Conservation (phyloP, 176 grass and related monocot genomes). For the Lolium multiflorum region DNA sequence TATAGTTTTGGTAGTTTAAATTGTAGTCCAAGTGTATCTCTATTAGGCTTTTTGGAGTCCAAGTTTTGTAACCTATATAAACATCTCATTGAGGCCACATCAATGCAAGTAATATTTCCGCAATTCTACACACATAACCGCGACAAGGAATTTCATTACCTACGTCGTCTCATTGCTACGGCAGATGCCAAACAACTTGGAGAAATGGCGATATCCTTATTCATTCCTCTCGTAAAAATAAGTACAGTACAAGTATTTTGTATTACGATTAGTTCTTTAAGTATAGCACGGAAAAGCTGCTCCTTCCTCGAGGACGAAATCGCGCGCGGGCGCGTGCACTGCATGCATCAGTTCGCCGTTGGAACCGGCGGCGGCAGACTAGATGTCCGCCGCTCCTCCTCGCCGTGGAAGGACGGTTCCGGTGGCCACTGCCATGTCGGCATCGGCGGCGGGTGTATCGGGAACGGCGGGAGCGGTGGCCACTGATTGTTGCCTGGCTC, state of each 20-base stretch:
- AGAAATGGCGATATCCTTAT: neutral
- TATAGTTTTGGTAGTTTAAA: too few species aligned
- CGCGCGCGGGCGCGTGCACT: too few species aligned
- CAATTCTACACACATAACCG: too few species aligned
- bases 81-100: too few species aligned
- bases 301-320: neutral
- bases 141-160: neutral
- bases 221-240: neutral
- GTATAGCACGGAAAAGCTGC: neutral
- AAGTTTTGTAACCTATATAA: too few species aligned
- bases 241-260: neutral
- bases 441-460: too few species aligned
- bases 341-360: slow-evolving; percentile 19
- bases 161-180: neutral
- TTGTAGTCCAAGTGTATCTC: too few species aligned
- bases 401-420: slow-evolving; percentile 1
- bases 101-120: too few species aligned
- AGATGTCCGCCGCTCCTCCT: slow-evolving; percentile 7
- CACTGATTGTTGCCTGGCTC: too few species aligned
- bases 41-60: too few species aligned
- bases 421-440: slow-evolving; percentile 17
- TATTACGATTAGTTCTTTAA: neutral
- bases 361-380: slow-evolving; percentile 4
- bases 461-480: too few species aligned
- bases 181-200: neutral